Percentiles rank a stretch among this genome's conserved stretches.
Conservation (phyloP, 441 rosid species). For the Pelargonium citronellum region DNA sequence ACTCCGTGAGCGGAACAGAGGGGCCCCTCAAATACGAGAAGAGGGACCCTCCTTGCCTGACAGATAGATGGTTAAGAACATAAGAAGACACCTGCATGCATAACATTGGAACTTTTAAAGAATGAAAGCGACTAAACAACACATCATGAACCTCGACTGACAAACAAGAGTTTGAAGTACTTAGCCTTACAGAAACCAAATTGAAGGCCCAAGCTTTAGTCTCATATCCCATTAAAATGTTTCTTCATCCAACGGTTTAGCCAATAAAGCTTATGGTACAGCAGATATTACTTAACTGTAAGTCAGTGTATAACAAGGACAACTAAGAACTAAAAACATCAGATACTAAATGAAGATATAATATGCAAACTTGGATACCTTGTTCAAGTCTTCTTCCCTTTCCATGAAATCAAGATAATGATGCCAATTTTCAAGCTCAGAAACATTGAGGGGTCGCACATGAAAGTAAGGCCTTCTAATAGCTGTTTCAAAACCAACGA, state of each 20-base stretch:
- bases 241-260: constrained; percentile 98
- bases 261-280: constrained; percentile 93
- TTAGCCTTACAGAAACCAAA: constrained; percentile 94
- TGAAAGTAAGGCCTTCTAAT: constrained; percentile 95
- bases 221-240: constrained; percentile 86
- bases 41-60: constrained; percentile 96
- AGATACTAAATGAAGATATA: constrained; percentile 26
- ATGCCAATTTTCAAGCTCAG: constrained; percentile 98
- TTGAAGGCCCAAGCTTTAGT: constrained; percentile 82
- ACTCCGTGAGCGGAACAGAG: constrained; percentile 78
- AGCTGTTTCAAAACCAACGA: constrained; percentile 87
- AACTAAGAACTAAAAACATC: constrained; percentile 53
- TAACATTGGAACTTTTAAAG: constrained; percentile 71
- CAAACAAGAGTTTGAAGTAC: constrained; percentile 83
- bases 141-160: constrained; percentile 68
- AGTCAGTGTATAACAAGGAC: constrained; percentile 58
- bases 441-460: constrained; percentile 74
- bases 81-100: constrained; percentile 93
- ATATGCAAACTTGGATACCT: constrained; percentile 59
- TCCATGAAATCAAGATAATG: constrained; percentile 77
- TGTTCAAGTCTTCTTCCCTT: constrained; percentile 73
- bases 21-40: constrained; percentile 74
- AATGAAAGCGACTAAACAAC: constrained; percentile 35
- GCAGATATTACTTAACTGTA: constrained; percentile 90
- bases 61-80: constrained; percentile 90